Conservation (phyloP, 192 early-diverging fungal species). For the Coemansia biformis region DNA sequence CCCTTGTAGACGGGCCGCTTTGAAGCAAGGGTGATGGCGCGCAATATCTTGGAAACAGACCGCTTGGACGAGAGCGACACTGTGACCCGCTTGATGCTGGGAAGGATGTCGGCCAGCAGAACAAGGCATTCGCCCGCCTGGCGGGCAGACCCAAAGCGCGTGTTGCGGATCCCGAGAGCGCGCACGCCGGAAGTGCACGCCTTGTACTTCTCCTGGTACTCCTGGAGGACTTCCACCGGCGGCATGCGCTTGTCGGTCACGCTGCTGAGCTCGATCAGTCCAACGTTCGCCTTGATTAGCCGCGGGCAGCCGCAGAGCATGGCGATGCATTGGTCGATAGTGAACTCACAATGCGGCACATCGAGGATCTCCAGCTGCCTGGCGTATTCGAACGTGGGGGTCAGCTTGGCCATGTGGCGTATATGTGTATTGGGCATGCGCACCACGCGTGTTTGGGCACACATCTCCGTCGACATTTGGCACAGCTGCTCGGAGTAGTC, state of each 20-base stretch:
- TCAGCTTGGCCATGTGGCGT: not conserved
- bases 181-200: not conserved
- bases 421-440: not conserved
- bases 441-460: slow-evolving; percentile 1
- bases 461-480: slow-evolving; percentile 4
- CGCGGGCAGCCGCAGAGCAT: slow-evolving; percentile 7
- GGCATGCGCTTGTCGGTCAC: not conserved
- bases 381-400: not conserved
- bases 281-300: slow-evolving; percentile 6
- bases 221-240: not conserved
- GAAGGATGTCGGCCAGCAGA: slow-evolving; percentile 13
- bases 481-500: not conserved
- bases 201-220: slow-evolving; percentile 9
- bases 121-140: slow-evolving; percentile 15
- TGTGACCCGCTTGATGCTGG: slow-evolving; percentile 5
- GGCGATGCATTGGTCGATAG: slow-evolving; percentile 1
- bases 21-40: slow-evolving; percentile 7
- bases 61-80: not conserved
- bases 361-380: slow-evolving; percentile 2
- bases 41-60: not conserved
- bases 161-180: slow-evolving; percentile 3
- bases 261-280: not conserved
- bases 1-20: slow-evolving; percentile 6
- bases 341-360: slow-evolving; percentile 1
- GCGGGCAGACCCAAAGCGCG: slow-evolving; percentile 2